Evolutionary conservation across 1,284 basidiomycete species (phyloP).

Genomic region (Sphagnurus paluster): DNA sequence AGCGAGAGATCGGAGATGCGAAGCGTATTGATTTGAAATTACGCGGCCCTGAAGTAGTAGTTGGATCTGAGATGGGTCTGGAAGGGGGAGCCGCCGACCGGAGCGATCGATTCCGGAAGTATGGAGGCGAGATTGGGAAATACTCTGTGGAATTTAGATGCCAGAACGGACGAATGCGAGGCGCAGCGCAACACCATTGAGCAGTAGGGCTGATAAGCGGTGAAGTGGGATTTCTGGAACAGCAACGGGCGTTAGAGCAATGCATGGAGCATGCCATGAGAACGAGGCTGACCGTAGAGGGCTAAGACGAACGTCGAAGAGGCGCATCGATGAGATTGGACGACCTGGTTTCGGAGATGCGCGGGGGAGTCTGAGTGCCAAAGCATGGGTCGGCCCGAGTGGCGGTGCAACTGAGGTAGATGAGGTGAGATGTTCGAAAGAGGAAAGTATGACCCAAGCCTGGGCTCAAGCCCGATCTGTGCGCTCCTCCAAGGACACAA

Average conservation of each 20-base stretch:
- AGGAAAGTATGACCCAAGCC: conserved; percentile 5
- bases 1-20: background rate
- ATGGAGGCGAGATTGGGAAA: conserved; percentile 1
- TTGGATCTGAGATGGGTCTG: conserved; percentile 12
- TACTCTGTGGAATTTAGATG: background rate
- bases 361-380: conserved; percentile 8
- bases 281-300: conserved; percentile 7
- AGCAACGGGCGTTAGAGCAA: background rate
- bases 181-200: background rate
- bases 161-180: background rate
- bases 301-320: conserved; percentile 7
- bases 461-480: conserved; percentile 10
- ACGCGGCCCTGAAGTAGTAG: conserved; percentile 8
- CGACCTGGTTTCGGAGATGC: conserved; percentile 10
- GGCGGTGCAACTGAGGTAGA: conserved; percentile 11
- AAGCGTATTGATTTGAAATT: conserved; percentile 7
- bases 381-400: conserved; percentile 11
- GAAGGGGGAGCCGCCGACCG: background rate
- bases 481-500: conserved; percentile 1
- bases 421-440: conserved; percentile 9
- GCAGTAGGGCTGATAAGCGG: conserved; percentile 3
- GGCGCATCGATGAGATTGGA: conserved; percentile 7
- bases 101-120: conserved; percentile 11
- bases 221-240: conserved; percentile 4
- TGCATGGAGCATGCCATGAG: conserved; percentile 8